These are phyloP conservation scores for Penicillium lividum DNA, from an alignment of 495 filamentous ascomycete genomes.

Conservation along the genomic window DNA sequence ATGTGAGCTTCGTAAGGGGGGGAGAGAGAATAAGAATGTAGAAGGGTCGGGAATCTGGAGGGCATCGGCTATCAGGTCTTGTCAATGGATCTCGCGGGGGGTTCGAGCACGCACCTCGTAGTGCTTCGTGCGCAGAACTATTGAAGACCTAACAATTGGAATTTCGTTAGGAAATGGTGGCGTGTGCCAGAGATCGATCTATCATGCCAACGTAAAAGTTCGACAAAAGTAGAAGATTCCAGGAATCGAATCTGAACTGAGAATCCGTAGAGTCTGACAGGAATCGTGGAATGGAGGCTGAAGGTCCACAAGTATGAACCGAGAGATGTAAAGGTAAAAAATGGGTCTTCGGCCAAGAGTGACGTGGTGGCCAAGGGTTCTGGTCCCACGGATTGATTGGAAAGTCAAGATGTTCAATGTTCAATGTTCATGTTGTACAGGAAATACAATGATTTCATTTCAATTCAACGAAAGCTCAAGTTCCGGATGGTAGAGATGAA, in stretches of 20 bases:
- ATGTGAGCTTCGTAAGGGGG: constrained; percentile 19
- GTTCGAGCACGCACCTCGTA: constrained; percentile 19
- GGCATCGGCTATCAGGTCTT: constrained; percentile 10
- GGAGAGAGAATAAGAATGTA: constrained; percentile 35
- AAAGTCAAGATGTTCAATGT: constrained; percentile 1
- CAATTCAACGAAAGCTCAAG: no score
- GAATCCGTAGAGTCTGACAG: constrained; percentile 11
- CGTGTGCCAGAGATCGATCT: not conserved
- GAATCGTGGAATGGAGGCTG: constrained; percentile 14
- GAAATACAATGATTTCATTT: no score
- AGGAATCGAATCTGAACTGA: not conserved
- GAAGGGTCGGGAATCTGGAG: constrained; percentile 28
- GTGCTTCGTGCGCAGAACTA: constrained; percentile 1
- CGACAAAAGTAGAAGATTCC: not conserved
- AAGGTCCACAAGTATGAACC: constrained; percentile 1
- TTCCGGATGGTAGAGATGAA: no score
- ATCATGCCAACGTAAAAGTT: not conserved
- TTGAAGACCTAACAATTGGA: not conserved
- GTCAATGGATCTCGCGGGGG: constrained; percentile 21
- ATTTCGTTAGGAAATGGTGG: not conserved
- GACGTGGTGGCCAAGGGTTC: constrained; percentile 28
- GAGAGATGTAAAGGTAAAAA: constrained; percentile 14
- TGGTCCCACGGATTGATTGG: constrained; percentile 17
- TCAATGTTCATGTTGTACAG: not conserved
- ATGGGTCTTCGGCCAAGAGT: constrained; percentile 16